phyloP scores from a whole-genome alignment of 208 protist genomes.

The Trichomonas vaginalis region DNA sequence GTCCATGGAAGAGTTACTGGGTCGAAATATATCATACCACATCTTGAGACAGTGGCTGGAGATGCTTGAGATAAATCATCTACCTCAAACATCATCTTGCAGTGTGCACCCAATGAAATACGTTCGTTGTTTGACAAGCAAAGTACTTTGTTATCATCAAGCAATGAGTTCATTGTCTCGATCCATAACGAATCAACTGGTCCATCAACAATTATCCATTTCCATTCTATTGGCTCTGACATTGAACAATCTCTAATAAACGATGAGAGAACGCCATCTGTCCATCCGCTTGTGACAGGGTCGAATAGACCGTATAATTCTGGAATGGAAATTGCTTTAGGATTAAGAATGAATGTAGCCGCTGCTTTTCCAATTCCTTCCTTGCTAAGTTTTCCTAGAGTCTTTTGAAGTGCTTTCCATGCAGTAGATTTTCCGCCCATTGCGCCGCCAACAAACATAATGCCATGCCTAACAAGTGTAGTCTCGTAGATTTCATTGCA shows the following conservation, averaged over 20 bases:
- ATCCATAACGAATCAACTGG: conserved; percentile 96
- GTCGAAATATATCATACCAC: conserved; percentile 90
- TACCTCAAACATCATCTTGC: conserved; percentile 91
- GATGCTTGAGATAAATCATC: conserved; percentile 82
- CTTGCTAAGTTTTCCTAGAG: conserved; percentile 82
- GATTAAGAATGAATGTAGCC: conserved; percentile 73
- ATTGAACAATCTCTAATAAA: conserved; percentile 61
- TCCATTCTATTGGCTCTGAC: conserved; percentile 37
- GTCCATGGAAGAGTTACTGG: conserved; percentile 49
- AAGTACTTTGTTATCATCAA: conserved; percentile 92
- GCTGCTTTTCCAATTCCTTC: conserved; percentile 57
- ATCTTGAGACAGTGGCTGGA: conserved; percentile 88
- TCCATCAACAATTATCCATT: conserved; percentile 92
- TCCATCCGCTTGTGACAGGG: conserved; percentile 65
- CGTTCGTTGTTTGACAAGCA: conserved; percentile 79
- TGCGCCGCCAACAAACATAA: conserved; percentile 85
- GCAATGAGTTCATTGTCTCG: conserved; percentile 92
- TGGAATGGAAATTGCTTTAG: conserved; percentile 87
- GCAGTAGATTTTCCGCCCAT: conserved; percentile 55
- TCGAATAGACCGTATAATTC: conserved; percentile 85
- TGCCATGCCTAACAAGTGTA: conserved; percentile 81
- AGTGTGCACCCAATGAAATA: conserved; percentile 64
- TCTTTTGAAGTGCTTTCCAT: conserved; percentile 65
- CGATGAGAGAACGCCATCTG: conserved; percentile 51
- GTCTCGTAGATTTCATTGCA: conserved; percentile 62